Base-by-base conservation (phyloP, 208 protist genomes). In the Leptomonas seymouri region DNA sequence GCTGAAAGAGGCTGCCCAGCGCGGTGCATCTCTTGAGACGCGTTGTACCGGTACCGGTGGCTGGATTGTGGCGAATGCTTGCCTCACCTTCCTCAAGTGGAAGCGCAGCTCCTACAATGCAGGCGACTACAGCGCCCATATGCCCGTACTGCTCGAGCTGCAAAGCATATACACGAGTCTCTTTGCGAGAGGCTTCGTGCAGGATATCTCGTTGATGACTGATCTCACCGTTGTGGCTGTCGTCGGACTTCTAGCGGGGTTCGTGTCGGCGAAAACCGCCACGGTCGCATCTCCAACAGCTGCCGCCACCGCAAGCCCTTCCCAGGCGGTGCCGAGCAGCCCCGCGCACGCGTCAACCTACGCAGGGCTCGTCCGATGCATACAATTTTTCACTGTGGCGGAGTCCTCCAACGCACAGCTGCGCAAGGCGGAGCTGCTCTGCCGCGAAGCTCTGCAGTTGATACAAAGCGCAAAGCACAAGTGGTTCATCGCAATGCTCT, bases 21-120 rank as follows among this genome's bases (percentile, higher is more conserved):
- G 71, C 6, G 71, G 64, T 14, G 55, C 51, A 0, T 45, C 56
- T 16, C 27, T 77, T 25, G 71, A 77, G 50, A 25, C 7, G n/a
- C 71, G 71, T 5, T 28, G 56, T 23, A 20, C 42, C 16, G 71
- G 71, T 62, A 42, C 56, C 31, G 82, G 78, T 8, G 71, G 76
- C 7, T 91, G 76, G 76, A 69, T 95, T n/a, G 74, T 77, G 27
- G 71, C 89, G 11, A 92, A 91, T 67, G 85, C 87, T 7, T 90
- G 82, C 64, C 64, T 85, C 28, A 75, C 76, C 9, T 86, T 86
- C 49, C 78, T 94, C 23, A 80, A 80, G 55, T 81, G 77, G 74
- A 78, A 81, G 46, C 46, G 62, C 2, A 9, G 67, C 7, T 20
- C 46, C 15, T 91, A 90, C 66, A 21, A 49, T 9, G 67, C 49